Percentiles rank a stretch among this genome's conserved stretches.
phyloP scores from a whole-genome alignment of 192 early-diverging fungal genomes.

The Coemansia sp. region DNA sequence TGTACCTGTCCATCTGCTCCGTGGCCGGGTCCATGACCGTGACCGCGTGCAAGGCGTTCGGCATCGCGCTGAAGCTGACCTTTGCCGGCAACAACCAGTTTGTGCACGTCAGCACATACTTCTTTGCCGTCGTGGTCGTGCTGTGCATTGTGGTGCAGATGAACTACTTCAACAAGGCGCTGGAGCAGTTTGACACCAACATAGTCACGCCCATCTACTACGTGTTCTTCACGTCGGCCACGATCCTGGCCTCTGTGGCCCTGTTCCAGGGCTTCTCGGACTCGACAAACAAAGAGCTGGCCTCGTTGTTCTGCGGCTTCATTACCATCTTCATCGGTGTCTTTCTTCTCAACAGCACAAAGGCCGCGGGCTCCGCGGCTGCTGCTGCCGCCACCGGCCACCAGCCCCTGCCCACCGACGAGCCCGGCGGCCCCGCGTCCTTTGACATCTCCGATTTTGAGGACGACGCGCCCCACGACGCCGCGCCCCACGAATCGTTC shows the following conservation, averaged over 20 bases:
- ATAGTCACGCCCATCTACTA: constrained; percentile 89
- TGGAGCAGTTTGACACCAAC: constrained; percentile 89
- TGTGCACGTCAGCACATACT: constrained; percentile 80
- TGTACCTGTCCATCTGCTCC: constrained; percentile 94
- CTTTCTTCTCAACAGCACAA: constrained; percentile 67
- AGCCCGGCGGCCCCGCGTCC: constrained; percentile 20
- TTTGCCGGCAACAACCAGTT: constrained; percentile 92
- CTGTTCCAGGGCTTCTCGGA: constrained; percentile 85
- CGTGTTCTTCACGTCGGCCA: constrained; percentile 93
- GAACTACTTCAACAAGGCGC: constrained; percentile 98
- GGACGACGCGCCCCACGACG: constrained; percentile 14
- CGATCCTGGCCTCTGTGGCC: constrained; percentile 82
- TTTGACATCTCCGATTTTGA: constrained; percentile 44
- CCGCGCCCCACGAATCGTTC: constrained; percentile 35
- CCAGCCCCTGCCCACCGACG: constrained; percentile 45
- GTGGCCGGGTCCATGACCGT: constrained; percentile 91
- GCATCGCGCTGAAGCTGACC: constrained; percentile 86
- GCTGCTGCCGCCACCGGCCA: constrained; percentile 12
- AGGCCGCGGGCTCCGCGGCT: constrained; percentile 5
- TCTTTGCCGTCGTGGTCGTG: constrained; percentile 73
- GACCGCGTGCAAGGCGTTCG: constrained; percentile 90
- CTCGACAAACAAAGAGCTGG: constrained; percentile 63
- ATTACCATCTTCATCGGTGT: constrained; percentile 91
- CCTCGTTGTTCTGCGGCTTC: constrained; percentile 83
- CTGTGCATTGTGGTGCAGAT: constrained; percentile 89